Evolutionary conservation across 192 early-diverging fungal genomes (phyloP).

Genomic region (Coemansia sp.): DNA sequence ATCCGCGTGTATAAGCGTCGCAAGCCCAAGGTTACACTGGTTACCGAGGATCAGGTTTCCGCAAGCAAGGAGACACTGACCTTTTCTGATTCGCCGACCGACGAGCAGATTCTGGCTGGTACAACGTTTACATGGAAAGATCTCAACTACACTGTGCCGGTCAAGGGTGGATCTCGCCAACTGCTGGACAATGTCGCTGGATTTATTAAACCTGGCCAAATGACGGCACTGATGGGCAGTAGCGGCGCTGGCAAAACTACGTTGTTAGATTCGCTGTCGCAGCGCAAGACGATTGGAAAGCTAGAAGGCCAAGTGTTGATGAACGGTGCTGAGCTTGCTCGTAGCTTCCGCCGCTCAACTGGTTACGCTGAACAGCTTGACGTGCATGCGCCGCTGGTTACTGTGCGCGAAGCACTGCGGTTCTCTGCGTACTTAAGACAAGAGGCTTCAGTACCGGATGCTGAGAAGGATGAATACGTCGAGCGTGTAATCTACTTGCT

Average conservation of each 20-base stretch:
- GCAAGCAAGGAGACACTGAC: slow-evolving; percentile 10
- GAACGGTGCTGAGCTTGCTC: slow-evolving; percentile 48
- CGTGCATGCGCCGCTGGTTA: slow-evolving; percentile 65
- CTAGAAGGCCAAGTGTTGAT: slow-evolving; percentile 65
- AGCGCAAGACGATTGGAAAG: slow-evolving; percentile 65
- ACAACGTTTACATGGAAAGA: slow-evolving; percentile 65
- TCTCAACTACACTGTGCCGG: slow-evolving; percentile 69
- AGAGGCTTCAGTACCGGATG: slow-evolving; percentile 57
- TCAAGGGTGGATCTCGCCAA: slow-evolving; percentile 62
- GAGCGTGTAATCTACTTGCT: slow-evolving; percentile 68
- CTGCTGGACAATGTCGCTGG: slow-evolving; percentile 65
- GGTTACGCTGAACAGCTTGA: slow-evolving; percentile 81
- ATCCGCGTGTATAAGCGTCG: slow-evolving; percentile 55
- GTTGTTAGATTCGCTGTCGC: slow-evolving; percentile 66
- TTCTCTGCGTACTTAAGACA: slow-evolving; percentile 64
- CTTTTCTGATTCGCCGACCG: slow-evolving; percentile 11
- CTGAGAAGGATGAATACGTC: slow-evolving; percentile 63
- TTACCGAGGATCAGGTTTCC: slow-evolving; percentile 37
- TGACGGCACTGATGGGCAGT: slow-evolving; percentile 75
- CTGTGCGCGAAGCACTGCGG: slow-evolving; percentile 60
- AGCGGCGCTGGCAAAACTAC: slow-evolving; percentile 71
- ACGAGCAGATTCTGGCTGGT: slow-evolving; percentile 54
- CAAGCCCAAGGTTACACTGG: slow-evolving; percentile 28
- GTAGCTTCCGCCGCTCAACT: slow-evolving; percentile 62
- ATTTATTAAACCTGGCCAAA: slow-evolving; percentile 66